These are phyloP conservation scores for Fusarium duplospermum DNA, from an alignment of 2,329 filamentous ascomycete species.

Conservation along the genomic window DNA sequence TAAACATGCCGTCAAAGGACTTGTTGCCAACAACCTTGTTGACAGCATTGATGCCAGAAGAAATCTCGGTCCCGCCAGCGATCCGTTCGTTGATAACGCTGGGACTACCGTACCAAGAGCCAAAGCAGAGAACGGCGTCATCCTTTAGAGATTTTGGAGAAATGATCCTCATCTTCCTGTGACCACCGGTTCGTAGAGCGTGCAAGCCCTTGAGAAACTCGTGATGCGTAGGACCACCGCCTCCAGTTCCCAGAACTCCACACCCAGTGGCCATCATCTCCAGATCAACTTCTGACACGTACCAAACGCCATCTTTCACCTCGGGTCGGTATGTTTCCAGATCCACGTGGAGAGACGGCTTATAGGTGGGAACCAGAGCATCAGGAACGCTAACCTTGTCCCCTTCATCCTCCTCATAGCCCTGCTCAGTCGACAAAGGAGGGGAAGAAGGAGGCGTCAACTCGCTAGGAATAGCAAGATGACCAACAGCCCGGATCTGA, in stretches of 20 bases:
- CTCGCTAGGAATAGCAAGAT: constrained; percentile 46
- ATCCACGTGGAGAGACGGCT: constrained; percentile 47
- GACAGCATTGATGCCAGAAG: constrained; percentile 51
- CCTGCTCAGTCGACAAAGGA: constrained; percentile 3
- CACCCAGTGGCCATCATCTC: constrained; percentile 52
- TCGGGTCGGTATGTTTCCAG: constrained; percentile 47
- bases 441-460: constrained; percentile 40
- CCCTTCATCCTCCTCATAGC: constrained; percentile 37
- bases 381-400: constrained; percentile 46
- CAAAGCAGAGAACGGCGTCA: constrained; percentile 54
- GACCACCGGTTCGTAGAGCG: constrained; percentile 48
- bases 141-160: constrained; percentile 52
- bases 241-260: constrained; percentile 52
- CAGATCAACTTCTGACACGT: constrained; percentile 51
- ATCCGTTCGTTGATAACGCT: constrained; percentile 55
- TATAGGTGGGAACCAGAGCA: constrained; percentile 46
- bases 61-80: constrained; percentile 51
- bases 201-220: constrained; percentile 58
- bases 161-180: constrained; percentile 55
- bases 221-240: constrained; percentile 52
- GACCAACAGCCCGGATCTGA: constrained; percentile 50
- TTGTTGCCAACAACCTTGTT: constrained; percentile 48
- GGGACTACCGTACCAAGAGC: constrained; percentile 59
- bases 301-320: constrained; percentile 49
- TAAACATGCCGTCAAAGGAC: constrained; percentile 49